These are phyloP conservation scores for Auricularia sp. DNA, from an alignment of 768 basidiomycete genomes.

Conservation along the genomic window DNA sequence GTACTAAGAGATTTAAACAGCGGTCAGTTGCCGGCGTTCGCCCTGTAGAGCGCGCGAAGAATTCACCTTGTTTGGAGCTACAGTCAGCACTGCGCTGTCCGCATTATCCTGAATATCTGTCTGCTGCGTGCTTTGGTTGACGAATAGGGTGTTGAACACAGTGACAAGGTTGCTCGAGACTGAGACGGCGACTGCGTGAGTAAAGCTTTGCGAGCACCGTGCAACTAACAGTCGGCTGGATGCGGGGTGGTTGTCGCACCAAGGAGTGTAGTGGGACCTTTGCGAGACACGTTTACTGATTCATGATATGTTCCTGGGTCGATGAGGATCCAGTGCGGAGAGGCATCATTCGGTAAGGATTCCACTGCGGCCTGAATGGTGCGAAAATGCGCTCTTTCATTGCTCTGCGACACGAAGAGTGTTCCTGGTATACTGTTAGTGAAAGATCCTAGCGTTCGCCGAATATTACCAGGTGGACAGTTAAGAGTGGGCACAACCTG, in stretches of 20 bases:
- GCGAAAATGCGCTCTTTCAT: neutral
- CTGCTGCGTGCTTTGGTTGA: neutral
- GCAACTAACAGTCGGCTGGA: neutral
- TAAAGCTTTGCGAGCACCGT: neutral
- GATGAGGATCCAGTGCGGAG: neutral
- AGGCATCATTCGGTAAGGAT: neutral
- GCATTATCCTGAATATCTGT: neutral
- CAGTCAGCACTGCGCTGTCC: neutral
- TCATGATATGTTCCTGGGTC: neutral
- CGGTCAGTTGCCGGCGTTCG: too few relatives aligned
- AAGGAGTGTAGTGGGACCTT: neutral
- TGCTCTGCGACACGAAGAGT: neutral
- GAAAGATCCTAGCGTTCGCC: neutral
- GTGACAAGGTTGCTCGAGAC: neutral
- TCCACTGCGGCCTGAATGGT: neutral
- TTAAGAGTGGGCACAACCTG: neutral
- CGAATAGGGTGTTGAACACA: neutral
- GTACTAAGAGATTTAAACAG: neutral
- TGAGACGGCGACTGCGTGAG: neutral
- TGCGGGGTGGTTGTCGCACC: neutral
- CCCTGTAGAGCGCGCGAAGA: too few relatives aligned
- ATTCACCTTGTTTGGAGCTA: neutral
- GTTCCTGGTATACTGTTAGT: neutral
- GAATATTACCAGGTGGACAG: neutral
- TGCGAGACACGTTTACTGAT: neutral